Evolutionary conservation across 2,329 filamentous ascomycete genomes (phyloP).

Genomic region (Chaetomium globosum): DNA sequence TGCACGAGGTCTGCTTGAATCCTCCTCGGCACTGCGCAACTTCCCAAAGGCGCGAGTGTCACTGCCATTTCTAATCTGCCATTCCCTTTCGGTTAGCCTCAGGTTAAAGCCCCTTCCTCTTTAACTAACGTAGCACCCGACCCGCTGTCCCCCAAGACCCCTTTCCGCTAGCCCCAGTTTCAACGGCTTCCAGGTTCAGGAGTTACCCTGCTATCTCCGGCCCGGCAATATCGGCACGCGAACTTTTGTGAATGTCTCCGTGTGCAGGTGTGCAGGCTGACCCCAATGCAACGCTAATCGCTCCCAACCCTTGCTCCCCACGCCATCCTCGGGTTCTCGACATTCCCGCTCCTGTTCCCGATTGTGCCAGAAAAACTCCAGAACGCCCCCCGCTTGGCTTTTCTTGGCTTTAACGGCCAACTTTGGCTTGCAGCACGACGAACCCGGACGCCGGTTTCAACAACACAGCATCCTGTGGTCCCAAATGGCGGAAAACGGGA

Average conservation of each 20-base stretch:
- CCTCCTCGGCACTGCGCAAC: neutral
- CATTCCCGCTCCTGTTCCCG: neutral
- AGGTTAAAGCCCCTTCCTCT: neutral
- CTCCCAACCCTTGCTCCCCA: neutral
- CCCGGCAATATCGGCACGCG: slow-evolving; percentile 23
- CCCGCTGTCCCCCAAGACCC: neutral
- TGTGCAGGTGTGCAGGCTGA: neutral
- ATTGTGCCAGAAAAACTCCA: neutral
- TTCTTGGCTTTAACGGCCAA: slow-evolving; percentile 13
- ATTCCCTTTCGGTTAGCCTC: neutral
- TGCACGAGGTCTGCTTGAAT: neutral
- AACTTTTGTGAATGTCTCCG: neutral
- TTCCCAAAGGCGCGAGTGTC: neutral
- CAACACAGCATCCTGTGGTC: slow-evolving; percentile 1
- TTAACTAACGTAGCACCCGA: neutral
- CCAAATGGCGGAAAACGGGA: slow-evolving; percentile 18
- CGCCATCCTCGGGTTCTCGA: neutral
- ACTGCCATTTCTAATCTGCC: neutral
- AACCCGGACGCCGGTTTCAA: neutral
- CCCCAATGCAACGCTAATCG: slow-evolving; percentile 11
- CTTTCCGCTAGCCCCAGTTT: neutral
- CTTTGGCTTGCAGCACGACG: neutral
- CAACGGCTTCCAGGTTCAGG: slow-evolving; percentile 4
- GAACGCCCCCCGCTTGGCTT: slow-evolving; percentile 9
- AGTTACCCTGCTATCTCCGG: slow-evolving; percentile 26